These are phyloP conservation scores for Tylopilus cervinicoccineus DNA, from an alignment of 768 basidiomycete species.

Conservation along the genomic window DNA sequence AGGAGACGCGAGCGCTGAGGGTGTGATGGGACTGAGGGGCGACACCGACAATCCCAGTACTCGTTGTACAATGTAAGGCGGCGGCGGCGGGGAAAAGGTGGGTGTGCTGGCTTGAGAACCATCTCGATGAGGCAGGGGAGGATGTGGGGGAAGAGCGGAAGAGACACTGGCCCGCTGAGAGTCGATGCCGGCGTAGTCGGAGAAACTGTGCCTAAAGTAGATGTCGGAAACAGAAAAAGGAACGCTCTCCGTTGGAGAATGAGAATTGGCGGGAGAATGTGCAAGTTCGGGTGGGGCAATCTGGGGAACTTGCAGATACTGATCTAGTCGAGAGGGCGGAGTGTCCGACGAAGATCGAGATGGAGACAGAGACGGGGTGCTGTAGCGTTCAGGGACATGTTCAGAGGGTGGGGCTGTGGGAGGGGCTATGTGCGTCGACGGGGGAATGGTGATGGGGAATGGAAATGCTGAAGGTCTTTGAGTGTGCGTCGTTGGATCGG, in stretches of 20 bases:
- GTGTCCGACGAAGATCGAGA: too few relatives aligned
- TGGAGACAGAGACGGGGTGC: slow-evolving; percentile 19
- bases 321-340: slow-evolving; percentile 3
- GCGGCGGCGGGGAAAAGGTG: slow-evolving; percentile 20
- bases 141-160: slow-evolving; percentile 41
- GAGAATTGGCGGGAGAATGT: slow-evolving; percentile 39
- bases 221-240: slow-evolving; percentile 54
- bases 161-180: slow-evolving; percentile 32
- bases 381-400: slow-evolving; percentile 12
- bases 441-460: slow-evolving; percentile 43
- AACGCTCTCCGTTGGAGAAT: slow-evolving; percentile 55
- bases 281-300: slow-evolving; percentile 24
- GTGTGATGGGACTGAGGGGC: slow-evolving; percentile 16
- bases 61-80: slow-evolving; percentile 31
- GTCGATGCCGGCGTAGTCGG: slow-evolving; percentile 28
- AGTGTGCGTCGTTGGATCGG: slow-evolving; percentile 22
- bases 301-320: slow-evolving; percentile 28
- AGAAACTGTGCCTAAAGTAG: slow-evolving; percentile 42
- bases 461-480: slow-evolving; percentile 35
- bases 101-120: slow-evolving; percentile 18
- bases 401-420: slow-evolving; percentile 18
- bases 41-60: slow-evolving; percentile 28
- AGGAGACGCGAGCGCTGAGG: neutral
- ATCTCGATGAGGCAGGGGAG: slow-evolving; percentile 33
- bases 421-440: slow-evolving; percentile 34